A percentile compares a stretch with the other conserved stretches of the same genome.
Conservation (phyloP, 108 stramenopile species). For the Pseudonitzschia pungens region DNA sequence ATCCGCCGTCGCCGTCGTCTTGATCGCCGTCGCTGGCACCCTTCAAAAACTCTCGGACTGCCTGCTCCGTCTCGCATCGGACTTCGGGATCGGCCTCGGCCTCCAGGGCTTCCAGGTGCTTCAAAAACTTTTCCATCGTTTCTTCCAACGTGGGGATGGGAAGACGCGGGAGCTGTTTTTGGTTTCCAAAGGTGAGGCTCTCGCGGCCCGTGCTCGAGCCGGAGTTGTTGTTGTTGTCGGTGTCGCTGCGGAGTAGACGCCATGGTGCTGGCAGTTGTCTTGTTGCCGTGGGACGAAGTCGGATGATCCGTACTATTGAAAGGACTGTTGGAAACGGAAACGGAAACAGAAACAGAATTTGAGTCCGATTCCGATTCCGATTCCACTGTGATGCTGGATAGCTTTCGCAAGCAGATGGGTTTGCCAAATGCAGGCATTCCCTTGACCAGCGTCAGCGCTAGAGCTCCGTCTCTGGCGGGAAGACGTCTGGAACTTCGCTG, state of each 20-base stretch:
- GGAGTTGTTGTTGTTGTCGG: not conserved
- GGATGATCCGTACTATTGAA: no score
- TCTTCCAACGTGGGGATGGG: slow-evolving; percentile 82
- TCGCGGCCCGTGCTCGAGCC: not conserved
- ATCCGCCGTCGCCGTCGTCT: slow-evolving; percentile 11
- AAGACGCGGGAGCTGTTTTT: slow-evolving; percentile 56
- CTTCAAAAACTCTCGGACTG: slow-evolving; percentile 25
- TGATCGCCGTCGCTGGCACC: not conserved
- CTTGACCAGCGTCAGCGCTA: no score
- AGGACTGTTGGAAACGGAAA: no score
- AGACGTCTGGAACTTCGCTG: no score
- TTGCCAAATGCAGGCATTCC: no score
- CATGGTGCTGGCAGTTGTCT: not conserved
- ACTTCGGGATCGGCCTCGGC: slow-evolving; percentile 36
- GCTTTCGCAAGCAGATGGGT: no score
- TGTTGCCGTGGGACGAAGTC: not conserved
- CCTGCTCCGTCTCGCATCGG: slow-evolving; percentile 3
- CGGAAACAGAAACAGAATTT: no score
- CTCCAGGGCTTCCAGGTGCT: slow-evolving; percentile 51
- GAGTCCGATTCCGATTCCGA: no score
- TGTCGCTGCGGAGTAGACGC: not conserved
- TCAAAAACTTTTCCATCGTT: slow-evolving; percentile 62
- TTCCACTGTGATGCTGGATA: no score
- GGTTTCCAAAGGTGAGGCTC: slow-evolving; percentile 49
- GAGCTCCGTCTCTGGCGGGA: no score